phyloP scores from a whole-genome alignment of 2,329 filamentous ascomycete species.

The Ceratocystis papillata region DNA sequence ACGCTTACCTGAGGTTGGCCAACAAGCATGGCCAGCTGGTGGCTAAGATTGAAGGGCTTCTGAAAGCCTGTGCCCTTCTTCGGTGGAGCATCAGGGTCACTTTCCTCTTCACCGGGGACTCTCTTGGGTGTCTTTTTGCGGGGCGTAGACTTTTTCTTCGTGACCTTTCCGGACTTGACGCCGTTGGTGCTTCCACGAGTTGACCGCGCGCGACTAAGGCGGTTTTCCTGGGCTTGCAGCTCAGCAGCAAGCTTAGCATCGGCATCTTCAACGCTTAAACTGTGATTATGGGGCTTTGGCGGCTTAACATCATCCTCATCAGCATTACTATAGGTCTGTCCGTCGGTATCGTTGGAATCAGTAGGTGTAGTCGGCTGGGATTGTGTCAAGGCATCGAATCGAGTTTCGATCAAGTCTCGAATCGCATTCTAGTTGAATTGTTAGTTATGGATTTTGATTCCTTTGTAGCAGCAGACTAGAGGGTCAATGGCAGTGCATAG shows the following conservation, averaged over 20 bases:
- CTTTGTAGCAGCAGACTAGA: background rate
- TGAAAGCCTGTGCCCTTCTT: conserved; percentile 91
- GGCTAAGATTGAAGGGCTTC: conserved; percentile 67
- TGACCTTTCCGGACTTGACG: conserved; percentile 51
- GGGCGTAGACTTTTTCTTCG: conserved; percentile 52
- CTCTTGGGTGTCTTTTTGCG: conserved; percentile 71
- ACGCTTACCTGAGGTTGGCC: conserved; percentile 52
- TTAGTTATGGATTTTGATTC: background rate
- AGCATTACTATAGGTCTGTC: conserved; percentile 27
- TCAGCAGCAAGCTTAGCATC: conserved; percentile 80
- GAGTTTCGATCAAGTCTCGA: conserved; percentile 60
- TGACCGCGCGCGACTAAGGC: conserved; percentile 51
- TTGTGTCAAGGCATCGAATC: conserved; percentile 59
- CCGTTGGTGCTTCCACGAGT: conserved; percentile 65
- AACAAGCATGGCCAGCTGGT: conserved; percentile 56
- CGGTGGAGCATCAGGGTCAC: conserved; percentile 50
- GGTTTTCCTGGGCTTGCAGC: conserved; percentile 87
- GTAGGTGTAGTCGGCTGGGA: conserved; percentile 32
- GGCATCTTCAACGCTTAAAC: conserved; percentile 47
- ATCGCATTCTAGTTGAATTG: conserved; percentile 48
- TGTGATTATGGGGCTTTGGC: conserved; percentile 32
- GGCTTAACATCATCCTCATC: conserved; percentile 13
- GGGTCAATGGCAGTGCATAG: background rate
- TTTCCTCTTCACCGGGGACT: conserved; percentile 38
- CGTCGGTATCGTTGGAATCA: conserved; percentile 32